These are phyloP conservation scores for Penicillium sp. DNA, from an alignment of 2,329 filamentous ascomycete genomes.

Conservation along the genomic window DNA sequence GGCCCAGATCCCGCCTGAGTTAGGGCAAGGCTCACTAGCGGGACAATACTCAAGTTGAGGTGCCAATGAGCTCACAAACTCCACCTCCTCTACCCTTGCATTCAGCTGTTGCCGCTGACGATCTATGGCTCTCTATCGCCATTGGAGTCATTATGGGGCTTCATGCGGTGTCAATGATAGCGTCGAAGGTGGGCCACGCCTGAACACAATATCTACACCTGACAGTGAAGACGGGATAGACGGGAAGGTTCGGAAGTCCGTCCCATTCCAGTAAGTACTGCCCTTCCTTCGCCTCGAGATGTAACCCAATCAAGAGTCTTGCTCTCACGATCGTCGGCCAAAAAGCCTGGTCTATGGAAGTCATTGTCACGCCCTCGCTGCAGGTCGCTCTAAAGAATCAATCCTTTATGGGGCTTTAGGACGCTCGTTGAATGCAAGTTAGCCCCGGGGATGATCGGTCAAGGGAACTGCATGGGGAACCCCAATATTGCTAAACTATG, in stretches of 20 bases:
- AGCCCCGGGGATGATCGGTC: conserved; percentile 5
- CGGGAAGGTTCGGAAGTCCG: neutral
- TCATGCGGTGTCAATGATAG: neutral
- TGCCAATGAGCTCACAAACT: neutral
- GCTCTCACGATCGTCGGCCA: neutral
- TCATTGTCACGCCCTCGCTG: neutral
- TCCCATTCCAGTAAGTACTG: neutral
- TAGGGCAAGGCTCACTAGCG: conserved; percentile 1
- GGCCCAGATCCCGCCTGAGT: conserved; percentile 1
- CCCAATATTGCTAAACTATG: conserved; percentile 3
- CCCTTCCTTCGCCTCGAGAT: neutral
- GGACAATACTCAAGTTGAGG: neutral
- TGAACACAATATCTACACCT: neutral
- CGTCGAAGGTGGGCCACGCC: neutral
- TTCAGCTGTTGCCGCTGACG: neutral
- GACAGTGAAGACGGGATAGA: neutral
- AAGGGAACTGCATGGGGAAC: neutral
- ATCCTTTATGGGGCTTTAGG: conserved; percentile 1
- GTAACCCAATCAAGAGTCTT: conserved; percentile 5
- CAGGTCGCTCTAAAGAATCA: neutral
- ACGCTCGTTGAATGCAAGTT: conserved; percentile 1
- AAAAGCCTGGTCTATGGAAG: neutral
- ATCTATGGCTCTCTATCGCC: neutral
- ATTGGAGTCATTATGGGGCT: neutral
- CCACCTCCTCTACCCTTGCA: neutral